Conservation (phyloP, 257 asterid species). For the Nicotiana tomentosiformis region DNA sequence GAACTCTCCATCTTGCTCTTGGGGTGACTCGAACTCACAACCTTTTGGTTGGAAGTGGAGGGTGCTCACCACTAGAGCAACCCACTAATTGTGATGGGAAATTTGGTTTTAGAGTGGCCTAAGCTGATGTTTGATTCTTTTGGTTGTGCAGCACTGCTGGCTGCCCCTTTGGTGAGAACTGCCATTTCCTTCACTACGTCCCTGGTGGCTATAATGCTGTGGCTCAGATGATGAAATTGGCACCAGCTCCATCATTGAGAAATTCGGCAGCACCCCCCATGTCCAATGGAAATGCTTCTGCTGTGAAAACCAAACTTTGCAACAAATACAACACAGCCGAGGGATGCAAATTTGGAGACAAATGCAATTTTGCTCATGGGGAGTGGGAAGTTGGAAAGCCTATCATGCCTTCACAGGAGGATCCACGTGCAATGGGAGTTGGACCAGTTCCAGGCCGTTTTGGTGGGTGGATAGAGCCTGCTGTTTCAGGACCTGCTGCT, state of each 20-base stretch:
- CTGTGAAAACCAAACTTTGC: slow-evolving; percentile 68
- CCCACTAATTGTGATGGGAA: neutral
- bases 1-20: too few relatives aligned
- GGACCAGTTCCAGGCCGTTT: slow-evolving; percentile 47
- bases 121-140: neutral
- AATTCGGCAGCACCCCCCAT: slow-evolving; percentile 26
- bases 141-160: slow-evolving; percentile 59
- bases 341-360: slow-evolving; percentile 93
- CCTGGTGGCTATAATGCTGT: slow-evolving; percentile 89
- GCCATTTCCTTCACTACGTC: slow-evolving; percentile 87
- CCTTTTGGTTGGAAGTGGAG: too few relatives aligned
- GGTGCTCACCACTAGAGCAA: too few relatives aligned
- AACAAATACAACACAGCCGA: slow-evolving; percentile 66
- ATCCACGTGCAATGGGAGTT: slow-evolving; percentile 43
- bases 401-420: slow-evolving; percentile 41
- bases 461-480: slow-evolving; percentile 38
- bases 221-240: slow-evolving; percentile 77
- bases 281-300: slow-evolving; percentile 45
- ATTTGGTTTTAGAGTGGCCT: neutral
- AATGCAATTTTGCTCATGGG: slow-evolving; percentile 92
- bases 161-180: slow-evolving; percentile 67
- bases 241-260: slow-evolving; percentile 51
- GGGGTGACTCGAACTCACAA: too few relatives aligned
- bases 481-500: slow-evolving; percentile 47
- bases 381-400: slow-evolving; percentile 86